phyloP scores from a whole-genome alignment of 2,329 filamentous ascomycete species.

The Microdochium paspali region DNA sequence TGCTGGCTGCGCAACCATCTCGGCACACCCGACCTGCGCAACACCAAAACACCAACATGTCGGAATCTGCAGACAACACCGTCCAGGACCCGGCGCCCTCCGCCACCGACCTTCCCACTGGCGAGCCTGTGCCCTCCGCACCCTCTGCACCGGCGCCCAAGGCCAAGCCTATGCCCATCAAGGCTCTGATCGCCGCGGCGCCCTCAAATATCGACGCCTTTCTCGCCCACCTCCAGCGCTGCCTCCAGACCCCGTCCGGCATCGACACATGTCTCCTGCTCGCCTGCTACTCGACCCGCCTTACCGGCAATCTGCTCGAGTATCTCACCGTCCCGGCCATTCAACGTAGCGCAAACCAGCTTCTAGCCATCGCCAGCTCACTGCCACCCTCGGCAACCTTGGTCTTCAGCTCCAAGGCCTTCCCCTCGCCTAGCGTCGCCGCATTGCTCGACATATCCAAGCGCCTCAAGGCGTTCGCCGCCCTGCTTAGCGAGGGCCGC shows the following conservation, averaged over 20 bases:
- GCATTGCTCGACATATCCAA: slow-evolving; percentile 37
- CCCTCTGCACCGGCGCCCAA: slow-evolving; percentile 10
- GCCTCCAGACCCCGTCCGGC: slow-evolving; percentile 58
- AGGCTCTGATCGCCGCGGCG: slow-evolving; percentile 20
- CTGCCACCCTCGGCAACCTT: slow-evolving; percentile 41
- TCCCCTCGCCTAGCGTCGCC: slow-evolving; percentile 27
- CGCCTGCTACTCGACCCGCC: slow-evolving; percentile 56
- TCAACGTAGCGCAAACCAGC: slow-evolving; percentile 36
- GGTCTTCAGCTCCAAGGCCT: slow-evolving; percentile 26
- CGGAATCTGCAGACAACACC: not conserved
- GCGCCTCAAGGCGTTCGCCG: slow-evolving; percentile 51
- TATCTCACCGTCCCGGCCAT: slow-evolving; percentile 48
- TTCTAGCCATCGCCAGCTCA: slow-evolving; percentile 42
- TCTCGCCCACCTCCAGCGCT: slow-evolving; percentile 47
- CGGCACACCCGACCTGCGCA: not conserved
- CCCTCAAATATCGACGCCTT: slow-evolving; percentile 40
- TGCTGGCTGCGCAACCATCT: not conserved
- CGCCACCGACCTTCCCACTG: slow-evolving; percentile 24
- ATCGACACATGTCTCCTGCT: slow-evolving; percentile 63
- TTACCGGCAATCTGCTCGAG: slow-evolving; percentile 41
- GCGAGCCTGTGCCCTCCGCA: slow-evolving; percentile 23
- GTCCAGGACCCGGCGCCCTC: slow-evolving; percentile 4
- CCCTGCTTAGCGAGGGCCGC: slow-evolving; percentile 59
- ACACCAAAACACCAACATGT: not conserved
- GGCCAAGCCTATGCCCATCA: slow-evolving; percentile 13